Percentiles rank a stretch among this genome's conserved stretches.
These are phyloP conservation scores for Botryotinia narcissicola DNA, from an alignment of 2,329 filamentous ascomycete species.

Conservation along the genomic window DNA sequence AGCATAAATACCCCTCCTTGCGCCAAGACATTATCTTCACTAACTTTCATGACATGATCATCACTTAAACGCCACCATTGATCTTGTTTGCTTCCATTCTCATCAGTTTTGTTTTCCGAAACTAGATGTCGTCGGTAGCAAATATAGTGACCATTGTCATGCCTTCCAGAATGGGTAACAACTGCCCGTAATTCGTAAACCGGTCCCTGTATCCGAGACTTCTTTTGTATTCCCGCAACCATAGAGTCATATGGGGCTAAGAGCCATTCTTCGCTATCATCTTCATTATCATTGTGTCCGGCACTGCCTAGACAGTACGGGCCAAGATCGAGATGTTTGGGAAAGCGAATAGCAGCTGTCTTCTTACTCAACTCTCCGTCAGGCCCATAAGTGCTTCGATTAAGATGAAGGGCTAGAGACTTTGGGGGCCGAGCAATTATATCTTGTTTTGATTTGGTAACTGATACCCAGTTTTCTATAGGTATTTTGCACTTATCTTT, in stretches of 20 bases:
- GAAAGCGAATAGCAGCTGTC: conserved; percentile 73
- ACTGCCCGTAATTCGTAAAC: conserved; percentile 80
- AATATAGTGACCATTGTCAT: conserved; percentile 95
- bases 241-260: conserved; percentile 69
- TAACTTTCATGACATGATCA: conserved; percentile 73
- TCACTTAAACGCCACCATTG: conserved; percentile 93
- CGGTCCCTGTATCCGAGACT: conserved; percentile 54
- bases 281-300: conserved; percentile 30
- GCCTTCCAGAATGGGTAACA: conserved; percentile 83
- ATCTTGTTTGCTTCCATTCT: conserved; percentile 32
- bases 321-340: conserved; percentile 68
- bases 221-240: conserved; percentile 56
- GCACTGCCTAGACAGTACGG: conserved; percentile 78
- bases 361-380: conserved; percentile 84
- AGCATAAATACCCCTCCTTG: conserved; percentile 92
- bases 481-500: conserved; percentile 63
- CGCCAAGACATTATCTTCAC: conserved; percentile 68
- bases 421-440: conserved; percentile 80
- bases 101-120: conserved; percentile 31
- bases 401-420: conserved; percentile 82
- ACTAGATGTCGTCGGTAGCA: conserved; percentile 74
- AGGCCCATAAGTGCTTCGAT: conserved; percentile 82
- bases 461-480: conserved; percentile 65
- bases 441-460: conserved; percentile 86
- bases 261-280: conserved; percentile 64